Base-by-base conservation (phyloP, 352 stramenopile genomes). In the Bremia lactucae region DNA sequence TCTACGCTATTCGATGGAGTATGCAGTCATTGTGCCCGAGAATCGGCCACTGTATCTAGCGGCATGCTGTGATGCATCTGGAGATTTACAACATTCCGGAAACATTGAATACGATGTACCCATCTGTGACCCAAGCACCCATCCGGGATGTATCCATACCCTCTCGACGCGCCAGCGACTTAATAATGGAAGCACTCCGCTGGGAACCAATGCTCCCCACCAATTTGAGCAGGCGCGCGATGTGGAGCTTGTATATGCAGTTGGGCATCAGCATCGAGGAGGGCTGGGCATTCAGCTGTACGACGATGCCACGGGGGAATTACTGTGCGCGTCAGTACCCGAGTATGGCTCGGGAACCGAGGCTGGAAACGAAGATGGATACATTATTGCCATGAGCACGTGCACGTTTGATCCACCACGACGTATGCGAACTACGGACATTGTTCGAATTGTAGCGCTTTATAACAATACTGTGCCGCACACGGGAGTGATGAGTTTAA, bases 71-170 rank as follows among this genome's bases (percentile, higher is more conserved):
- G 76, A 89, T 23, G 76, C 73, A 2, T 74, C 73, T 4, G 73
- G 73, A 8, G 65, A 72, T 46, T 46, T 84, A 8, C 42, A 53
- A 2, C 52, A 76, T 49, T 73, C 78, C 46, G 76, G 76, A 19
- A 86, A 86, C 47, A 47, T 89, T 15, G 76, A 89, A 54, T 89
- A 89, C 55, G 74, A 89, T 49, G 63, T 89, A 15, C 76, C 76
- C 0, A 21, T 55, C 29, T 89, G 76, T 38, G 61, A 87, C 44
- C 68, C 60, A 4, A 68, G 68, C 37, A 61, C 67, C 6, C 74
- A 87, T 36, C 73, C 76, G 24, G 76, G 76, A 36, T 89, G 76
- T 41, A 70, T 86, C 21, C 73, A 89, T 62, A 87, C 76, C 34
- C 56, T 89, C 15, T 67, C 76, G 54, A 87, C 76, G 26, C 58